Base-by-base conservation (phyloP, 2,329 filamentous ascomycete genomes). In the Hypoxylon sp. region DNA sequence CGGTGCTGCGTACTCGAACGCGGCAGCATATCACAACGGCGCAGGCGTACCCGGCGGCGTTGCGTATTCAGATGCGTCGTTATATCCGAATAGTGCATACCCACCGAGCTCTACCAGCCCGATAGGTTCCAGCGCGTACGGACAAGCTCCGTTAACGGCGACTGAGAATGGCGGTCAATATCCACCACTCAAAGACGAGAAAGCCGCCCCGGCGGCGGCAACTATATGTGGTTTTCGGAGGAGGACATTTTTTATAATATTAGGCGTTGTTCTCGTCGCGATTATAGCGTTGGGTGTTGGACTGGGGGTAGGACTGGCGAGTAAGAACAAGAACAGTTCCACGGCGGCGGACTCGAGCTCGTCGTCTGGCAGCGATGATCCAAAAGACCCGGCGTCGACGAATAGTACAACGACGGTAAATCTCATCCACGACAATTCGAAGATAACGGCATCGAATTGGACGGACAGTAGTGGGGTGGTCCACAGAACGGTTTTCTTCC, bases 401-500 rank as follows among this genome's bases (percentile, higher is more conserved):
- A 58, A 60, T 28, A 58, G 59, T 28, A 46, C 59, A 5, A 63
- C 64, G 1, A 55, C 26, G 49, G 59, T 56, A 30, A 56, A 63
- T 8, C 56, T 67, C 17, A 65, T 69, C 4, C 66, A 65, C 32
- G 34, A 34, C 20, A 65, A 64, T 37, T 69, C 68, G 39, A 69
- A 62, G 46, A 55, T 70, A 52, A 65, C 68, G 2, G 65, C 68
- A 19, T 60, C 68, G 1, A 71, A 71, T 46, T 70, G 56, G 59
- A 71, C 69, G 28, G 69, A 69, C 43, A 39, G 57, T 15, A 46
- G 55, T 26, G 66, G 66, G 3, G 50, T 66, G 20, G 28, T 59
- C 24, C 68, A 71, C 28, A 43, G 69, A 22, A 63, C 61, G 19
- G 55, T 71, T 17, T 66, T 70, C 62, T 71, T 71, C 64, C 69